Percentiles rank a stretch among this genome's conserved stretches.
Conservation (phyloP, 371 early-diverging fungal species). For the Coemansia sp. region DNA sequence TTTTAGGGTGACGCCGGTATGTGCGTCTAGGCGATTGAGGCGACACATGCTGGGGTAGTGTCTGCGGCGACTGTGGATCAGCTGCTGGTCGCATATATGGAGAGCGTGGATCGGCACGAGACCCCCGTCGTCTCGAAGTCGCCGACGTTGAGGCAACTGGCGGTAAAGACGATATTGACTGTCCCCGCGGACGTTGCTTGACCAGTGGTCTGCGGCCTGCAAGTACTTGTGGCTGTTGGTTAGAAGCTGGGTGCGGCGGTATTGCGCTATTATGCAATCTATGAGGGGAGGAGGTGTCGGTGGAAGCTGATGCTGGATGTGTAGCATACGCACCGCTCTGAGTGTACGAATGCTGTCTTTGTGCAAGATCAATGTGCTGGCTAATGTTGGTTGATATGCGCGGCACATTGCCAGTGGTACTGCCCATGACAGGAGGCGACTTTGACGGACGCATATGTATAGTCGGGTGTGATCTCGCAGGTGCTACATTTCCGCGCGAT, state of each 20-base stretch:
- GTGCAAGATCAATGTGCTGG: slow-evolving; percentile 5
- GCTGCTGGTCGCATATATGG: slow-evolving; percentile 34
- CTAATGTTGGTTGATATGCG: not conserved
- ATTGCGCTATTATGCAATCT: not conserved
- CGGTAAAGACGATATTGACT: slow-evolving; percentile 29
- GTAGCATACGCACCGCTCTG: slow-evolving; percentile 6
- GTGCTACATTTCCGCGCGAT: not conserved
- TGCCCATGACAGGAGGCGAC: not conserved
- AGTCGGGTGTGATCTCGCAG: not conserved
- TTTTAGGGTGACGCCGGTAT: slow-evolving; percentile 52
- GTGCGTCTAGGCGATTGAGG: slow-evolving; percentile 43
- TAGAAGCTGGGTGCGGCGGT: not conserved
- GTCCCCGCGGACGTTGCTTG: slow-evolving; percentile 36
- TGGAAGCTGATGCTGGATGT: slow-evolving; percentile 15
- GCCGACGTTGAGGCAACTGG: slow-evolving; percentile 7
- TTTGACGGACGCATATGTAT: not conserved
- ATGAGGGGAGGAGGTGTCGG: slow-evolving; percentile 29
- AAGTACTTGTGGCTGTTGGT: not conserved
- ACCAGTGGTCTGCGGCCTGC: slow-evolving; percentile 8
- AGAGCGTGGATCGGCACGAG: slow-evolving; percentile 22
- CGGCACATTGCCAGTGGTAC: not conserved
- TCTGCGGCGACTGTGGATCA: slow-evolving; percentile 18
- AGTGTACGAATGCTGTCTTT: slow-evolving; percentile 7
- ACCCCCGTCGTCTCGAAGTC: slow-evolving; percentile 19
- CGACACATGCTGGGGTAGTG: slow-evolving; percentile 2